A percentile compares a stretch with the other conserved stretches of the same genome.
Conservation (phyloP, 805 yeast genomes). For the Maudiozyma serrabonitensis region DNA sequence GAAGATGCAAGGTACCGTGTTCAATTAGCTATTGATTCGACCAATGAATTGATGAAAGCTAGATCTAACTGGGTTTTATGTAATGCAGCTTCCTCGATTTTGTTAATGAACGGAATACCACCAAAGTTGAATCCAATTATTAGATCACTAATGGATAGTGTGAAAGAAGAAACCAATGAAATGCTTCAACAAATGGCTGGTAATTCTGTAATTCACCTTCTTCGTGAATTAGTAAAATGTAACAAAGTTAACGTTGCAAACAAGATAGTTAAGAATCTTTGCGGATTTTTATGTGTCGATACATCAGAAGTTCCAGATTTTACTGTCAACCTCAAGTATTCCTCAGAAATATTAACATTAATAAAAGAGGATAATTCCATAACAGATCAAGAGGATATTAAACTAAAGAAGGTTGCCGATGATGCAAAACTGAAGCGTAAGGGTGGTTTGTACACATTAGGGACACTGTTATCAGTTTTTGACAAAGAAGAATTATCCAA, state of each 20-base stretch:
- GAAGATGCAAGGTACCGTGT: slow-evolving; percentile 74
- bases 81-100: slow-evolving; percentile 66
- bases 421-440: slow-evolving; percentile 73
- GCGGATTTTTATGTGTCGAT: slow-evolving; percentile 91
- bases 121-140: slow-evolving; percentile 81
- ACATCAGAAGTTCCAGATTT: slow-evolving; percentile 94
- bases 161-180: slow-evolving; percentile 62
- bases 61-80: slow-evolving; percentile 59
- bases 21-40: slow-evolving; percentile 54
- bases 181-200: slow-evolving; percentile 68
- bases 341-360: slow-evolving; percentile 57
- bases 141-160: slow-evolving; percentile 83
- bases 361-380: slow-evolving; percentile 65
- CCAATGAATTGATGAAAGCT: slow-evolving; percentile 40
- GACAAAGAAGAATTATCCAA: slow-evolving; percentile 44
- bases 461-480: slow-evolving; percentile 44
- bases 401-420: slow-evolving; percentile 52
- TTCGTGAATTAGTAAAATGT: slow-evolving; percentile 44
- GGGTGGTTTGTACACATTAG: slow-evolving; percentile 72
- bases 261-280: slow-evolving; percentile 79
- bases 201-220: slow-evolving; percentile 51
- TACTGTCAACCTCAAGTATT: slow-evolving; percentile 46
- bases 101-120: slow-evolving; percentile 58
- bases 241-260: slow-evolving; percentile 71
- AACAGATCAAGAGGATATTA: slow-evolving; percentile 51